A percentile compares a stretch with the other conserved stretches of the same genome.
Conservation (phyloP, 495 filamentous ascomycete genomes). For the Penicillium alfredii region DNA sequence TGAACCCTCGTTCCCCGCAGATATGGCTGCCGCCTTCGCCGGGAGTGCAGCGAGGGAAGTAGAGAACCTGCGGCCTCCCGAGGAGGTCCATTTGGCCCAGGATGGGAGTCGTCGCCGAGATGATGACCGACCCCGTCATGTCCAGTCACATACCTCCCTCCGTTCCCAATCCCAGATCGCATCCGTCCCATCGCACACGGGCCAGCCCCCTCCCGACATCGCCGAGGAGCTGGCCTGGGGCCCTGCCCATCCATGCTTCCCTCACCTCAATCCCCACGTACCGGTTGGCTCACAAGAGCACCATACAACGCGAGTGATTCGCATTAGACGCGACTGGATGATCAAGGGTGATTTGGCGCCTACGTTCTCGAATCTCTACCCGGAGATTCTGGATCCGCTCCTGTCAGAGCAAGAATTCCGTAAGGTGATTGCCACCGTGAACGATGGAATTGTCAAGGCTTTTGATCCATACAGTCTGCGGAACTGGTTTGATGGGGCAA, state of each 20-base stretch:
- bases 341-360: constrained; percentile 84
- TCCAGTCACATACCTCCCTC: constrained; percentile 35
- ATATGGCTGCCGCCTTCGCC: constrained; percentile 42
- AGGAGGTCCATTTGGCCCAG: constrained; percentile 26
- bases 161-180: constrained; percentile 39
- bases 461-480: constrained; percentile 67
- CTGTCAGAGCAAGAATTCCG: constrained; percentile 78
- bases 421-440: constrained; percentile 68
- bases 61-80: constrained; percentile 28
- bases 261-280: constrained; percentile 89
- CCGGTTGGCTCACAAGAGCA: constrained; percentile 68
- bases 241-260: constrained; percentile 83
- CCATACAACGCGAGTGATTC: constrained; percentile 77
- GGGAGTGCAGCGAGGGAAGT: constrained; percentile 26
- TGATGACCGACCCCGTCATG: constrained; percentile 30
- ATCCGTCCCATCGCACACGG: constrained; percentile 33
- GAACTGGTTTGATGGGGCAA: constrained; percentile 67
- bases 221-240: constrained; percentile 64
- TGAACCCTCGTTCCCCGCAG: constrained; percentile 30
- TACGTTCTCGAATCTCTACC: constrained; percentile 88
- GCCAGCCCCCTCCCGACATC: constrained; percentile 41
- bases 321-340: constrained; percentile 88
- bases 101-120: constrained; percentile 19
- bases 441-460: constrained; percentile 60
- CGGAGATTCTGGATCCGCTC: constrained; percentile 85